A percentile compares a stretch with the other conserved stretches of the same genome.
Evolutionary conservation across 2,329 filamentous ascomycete species (phyloP).

Genomic region (Diplodia sapinea): DNA sequence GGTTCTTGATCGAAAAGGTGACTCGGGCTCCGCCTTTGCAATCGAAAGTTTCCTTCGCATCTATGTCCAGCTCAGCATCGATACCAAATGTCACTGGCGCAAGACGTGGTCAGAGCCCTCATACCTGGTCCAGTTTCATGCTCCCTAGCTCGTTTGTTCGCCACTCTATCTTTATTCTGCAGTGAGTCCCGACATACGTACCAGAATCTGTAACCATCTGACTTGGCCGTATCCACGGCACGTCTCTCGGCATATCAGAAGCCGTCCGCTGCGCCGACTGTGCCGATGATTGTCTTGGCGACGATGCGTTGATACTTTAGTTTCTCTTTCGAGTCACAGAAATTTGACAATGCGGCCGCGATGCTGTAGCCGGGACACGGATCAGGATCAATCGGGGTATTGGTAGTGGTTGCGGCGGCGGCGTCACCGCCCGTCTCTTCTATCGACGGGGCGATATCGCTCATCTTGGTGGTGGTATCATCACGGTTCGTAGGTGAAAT

Average conservation of each 20-base stretch:
- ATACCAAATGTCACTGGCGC: too few species aligned
- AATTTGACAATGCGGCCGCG: slow-evolving; percentile 30
- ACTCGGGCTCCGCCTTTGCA: slow-evolving; percentile 5
- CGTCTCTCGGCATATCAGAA: slow-evolving; percentile 45
- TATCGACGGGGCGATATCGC: slow-evolving; percentile 4
- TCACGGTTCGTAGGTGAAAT: neutral
- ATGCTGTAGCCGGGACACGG: slow-evolving; percentile 25
- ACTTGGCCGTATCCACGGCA: slow-evolving; percentile 39
- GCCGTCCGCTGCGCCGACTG: slow-evolving; percentile 42
- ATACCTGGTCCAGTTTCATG: neutral
- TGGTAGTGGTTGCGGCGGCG: neutral
- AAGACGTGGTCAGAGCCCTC: neutral
- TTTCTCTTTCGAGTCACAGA: slow-evolving; percentile 32
- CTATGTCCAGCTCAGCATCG: neutral
- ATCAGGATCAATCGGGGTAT: slow-evolving; percentile 2
- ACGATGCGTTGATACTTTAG: slow-evolving; percentile 30
- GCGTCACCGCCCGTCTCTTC: neutral
- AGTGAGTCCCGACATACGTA: slow-evolving; percentile 45
- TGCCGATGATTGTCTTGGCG: slow-evolving; percentile 38
- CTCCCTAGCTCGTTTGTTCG: slow-evolving; percentile 34
- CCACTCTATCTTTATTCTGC: slow-evolving; percentile 41
- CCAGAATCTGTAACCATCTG: slow-evolving; percentile 42
- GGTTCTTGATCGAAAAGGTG: slow-evolving; percentile 13
- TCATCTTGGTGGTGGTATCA: slow-evolving; percentile 3
- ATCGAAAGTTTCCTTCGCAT: slow-evolving; percentile 5